Percentiles rank a stretch among this genome's conserved stretches.
Evolutionary conservation across 1,284 basidiomycete genomes (phyloP).

Genomic region (Trichosporon ovoides): DNA sequence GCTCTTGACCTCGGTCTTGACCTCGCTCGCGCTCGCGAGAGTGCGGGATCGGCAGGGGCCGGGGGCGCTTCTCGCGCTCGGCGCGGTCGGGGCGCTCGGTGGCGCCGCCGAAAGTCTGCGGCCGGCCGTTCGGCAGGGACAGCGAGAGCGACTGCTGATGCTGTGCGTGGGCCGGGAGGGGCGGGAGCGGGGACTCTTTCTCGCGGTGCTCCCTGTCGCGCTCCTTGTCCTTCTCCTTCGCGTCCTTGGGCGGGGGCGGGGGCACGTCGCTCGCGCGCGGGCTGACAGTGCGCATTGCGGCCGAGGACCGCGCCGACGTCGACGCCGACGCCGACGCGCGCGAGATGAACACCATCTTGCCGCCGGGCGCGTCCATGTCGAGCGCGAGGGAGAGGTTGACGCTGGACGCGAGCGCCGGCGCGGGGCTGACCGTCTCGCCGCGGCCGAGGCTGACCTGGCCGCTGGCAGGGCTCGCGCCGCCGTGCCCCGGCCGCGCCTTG

Average conservation of each 20-base stretch:
- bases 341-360: conserved; percentile 40
- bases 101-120: too few species aligned
- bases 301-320: not conserved
- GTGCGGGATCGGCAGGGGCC: too few species aligned
- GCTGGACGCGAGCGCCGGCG: conserved; percentile 27
- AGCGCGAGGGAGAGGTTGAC: conserved; percentile 39
- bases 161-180: not conserved
- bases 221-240: too few species aligned
- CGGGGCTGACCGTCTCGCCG: not conserved
- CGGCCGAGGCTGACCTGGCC: not conserved
- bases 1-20: too few species aligned
- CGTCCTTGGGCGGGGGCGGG: not conserved
- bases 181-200: not conserved
- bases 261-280: not conserved
- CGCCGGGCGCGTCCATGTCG: conserved; percentile 29
- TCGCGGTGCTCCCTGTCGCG: not conserved
- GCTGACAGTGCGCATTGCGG: too few species aligned
- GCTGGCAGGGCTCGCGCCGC: not conserved
- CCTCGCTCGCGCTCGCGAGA: too few species aligned
- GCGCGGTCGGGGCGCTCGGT: not conserved
- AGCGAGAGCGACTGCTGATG: not conserved
- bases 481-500: not conserved
- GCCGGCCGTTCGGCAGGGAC: too few species aligned
- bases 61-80: not conserved
- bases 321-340: conserved; percentile 28